Conservation (phyloP, 2,329 filamentous ascomycete species). For the Ramichloridium luteum region DNA sequence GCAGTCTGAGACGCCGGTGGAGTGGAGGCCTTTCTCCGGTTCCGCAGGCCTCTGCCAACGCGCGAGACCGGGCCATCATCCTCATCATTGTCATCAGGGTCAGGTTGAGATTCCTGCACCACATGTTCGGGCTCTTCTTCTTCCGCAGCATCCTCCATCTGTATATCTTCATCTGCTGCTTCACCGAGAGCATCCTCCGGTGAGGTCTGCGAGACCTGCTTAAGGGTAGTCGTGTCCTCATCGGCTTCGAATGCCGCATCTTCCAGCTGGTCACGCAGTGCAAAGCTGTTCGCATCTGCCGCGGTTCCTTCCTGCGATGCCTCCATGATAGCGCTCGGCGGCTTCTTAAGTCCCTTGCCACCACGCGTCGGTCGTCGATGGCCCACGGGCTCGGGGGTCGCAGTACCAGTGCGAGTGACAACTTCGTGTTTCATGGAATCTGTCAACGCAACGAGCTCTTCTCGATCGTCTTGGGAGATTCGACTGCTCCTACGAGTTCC, state of each 20-base stretch:
- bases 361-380: conserved; percentile 31
- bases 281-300: conserved; percentile 24
- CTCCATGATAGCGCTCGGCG: conserved; percentile 40
- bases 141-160: conserved; percentile 18
- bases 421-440: conserved; percentile 47
- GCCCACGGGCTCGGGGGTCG: conserved; percentile 35
- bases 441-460: conserved; percentile 45
- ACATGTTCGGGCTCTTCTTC: conserved; percentile 34
- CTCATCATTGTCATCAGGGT: conserved; percentile 40
- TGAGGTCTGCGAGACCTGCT: conserved; percentile 18
- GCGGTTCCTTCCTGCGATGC: conserved; percentile 39
- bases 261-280: conserved; percentile 21
- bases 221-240: conserved; percentile 2
- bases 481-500: conserved; percentile 44
- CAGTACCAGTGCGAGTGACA: conserved; percentile 42
- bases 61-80: conserved; percentile 42
- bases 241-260: conserved; percentile 21
- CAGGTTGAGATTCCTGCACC: conserved; percentile 29
- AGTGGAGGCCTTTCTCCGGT: conserved; percentile 21
- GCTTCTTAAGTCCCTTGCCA: conserved; percentile 37
- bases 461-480: conserved; percentile 44
- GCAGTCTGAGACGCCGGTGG: conserved; percentile 24
- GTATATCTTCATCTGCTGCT: conserved; percentile 24
- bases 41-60: conserved; percentile 29
- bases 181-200: conserved; percentile 15